Base-by-base conservation (phyloP, 1,139 yeast species). In the Diutina neorugosa region DNA sequence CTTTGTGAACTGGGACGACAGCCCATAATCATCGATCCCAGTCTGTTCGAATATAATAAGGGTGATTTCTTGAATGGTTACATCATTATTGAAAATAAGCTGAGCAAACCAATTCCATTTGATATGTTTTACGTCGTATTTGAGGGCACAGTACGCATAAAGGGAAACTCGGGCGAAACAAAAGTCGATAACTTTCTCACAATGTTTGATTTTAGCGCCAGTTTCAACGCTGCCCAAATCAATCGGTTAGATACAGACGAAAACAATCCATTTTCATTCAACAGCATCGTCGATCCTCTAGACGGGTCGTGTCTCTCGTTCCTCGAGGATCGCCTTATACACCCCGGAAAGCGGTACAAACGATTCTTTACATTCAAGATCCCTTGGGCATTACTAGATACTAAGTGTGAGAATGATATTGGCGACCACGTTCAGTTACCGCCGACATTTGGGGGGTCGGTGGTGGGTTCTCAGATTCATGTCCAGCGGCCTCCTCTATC, bases 121-220 rank as follows among this genome's bases (percentile, higher is more conserved):
- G 82, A 80, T 57, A 78, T 78, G 78, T 73, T 81, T 59, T 71
- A 77, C 52, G 84, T 81, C 14, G 77, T 82, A 1, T 64, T 82
- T 41, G 86, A 82, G 62, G 86, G 86, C 14, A 53, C 41, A 3
- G 40, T 46, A 6, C 50, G 50, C n/a, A 27, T 46, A 11, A 25
- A 46, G 9, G 12, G 16, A 11, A n/a, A 2, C 11, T 31, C 37
- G 2, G 21, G 20, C n/a, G 31, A 63, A 12, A 57, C 60, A 2
- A 57, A 57, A 23, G 53, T 61, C 37, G 61, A 61, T 44, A 68
- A 64, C 53, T 69, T 69, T 54, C 61, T 74, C 56, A 74, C 74
- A 55, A 73, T 74, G 77, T 71, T 69, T 58, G 78, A 74, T 57
- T 72, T 73, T 55, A 63, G 65, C 49, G 77, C 75, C 3, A 68